Percentiles rank a stretch among this genome's conserved stretches.
Conservation (phyloP, 352 stramenopile species). For the Phytophthora uliginosa region DNA sequence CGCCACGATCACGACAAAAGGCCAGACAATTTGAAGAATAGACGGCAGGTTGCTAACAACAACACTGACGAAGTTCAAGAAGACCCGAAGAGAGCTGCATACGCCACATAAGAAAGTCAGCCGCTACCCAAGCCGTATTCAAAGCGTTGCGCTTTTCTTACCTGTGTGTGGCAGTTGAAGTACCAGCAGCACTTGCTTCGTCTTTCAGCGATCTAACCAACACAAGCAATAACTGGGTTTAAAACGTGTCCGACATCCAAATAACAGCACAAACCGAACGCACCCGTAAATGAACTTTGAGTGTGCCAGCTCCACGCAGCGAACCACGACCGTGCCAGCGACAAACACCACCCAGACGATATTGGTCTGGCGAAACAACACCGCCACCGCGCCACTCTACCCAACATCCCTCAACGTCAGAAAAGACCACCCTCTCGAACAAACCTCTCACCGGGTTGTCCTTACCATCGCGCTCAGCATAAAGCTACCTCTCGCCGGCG, state of each 20-base stretch:
- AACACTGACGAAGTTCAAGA: slow-evolving; percentile 74
- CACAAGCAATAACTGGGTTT: background rate
- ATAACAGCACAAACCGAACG: background rate
- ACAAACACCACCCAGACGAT: slow-evolving; percentile 93
- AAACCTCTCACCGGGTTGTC: background rate
- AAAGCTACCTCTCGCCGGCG: slow-evolving; percentile 47
- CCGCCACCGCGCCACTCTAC: slow-evolving; percentile 75
- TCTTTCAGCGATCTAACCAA: slow-evolving; percentile 48
- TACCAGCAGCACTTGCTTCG: slow-evolving; percentile 24
- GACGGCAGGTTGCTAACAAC: slow-evolving; percentile 57
- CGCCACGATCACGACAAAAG: slow-evolving; percentile 67
- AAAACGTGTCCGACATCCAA: background rate
- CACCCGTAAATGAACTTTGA: slow-evolving; percentile 82
- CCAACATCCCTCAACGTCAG: slow-evolving; percentile 8
- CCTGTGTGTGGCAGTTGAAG: slow-evolving; percentile 44
- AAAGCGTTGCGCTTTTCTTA: background rate
- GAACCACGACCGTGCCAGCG: slow-evolving; percentile 76
- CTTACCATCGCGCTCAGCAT: slow-evolving; percentile 72
- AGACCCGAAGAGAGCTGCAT: slow-evolving; percentile 48
- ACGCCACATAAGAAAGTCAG: slow-evolving; percentile 9
- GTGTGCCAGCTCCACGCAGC: slow-evolving; percentile 74
- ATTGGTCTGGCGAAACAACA: slow-evolving; percentile 94
- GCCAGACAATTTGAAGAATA: slow-evolving; percentile 76
- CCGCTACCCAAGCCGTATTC: background rate
- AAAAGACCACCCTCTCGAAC: background rate